phyloP scores from a whole-genome alignment of 257 asterid species.

The Solanum pinnatisectum region DNA sequence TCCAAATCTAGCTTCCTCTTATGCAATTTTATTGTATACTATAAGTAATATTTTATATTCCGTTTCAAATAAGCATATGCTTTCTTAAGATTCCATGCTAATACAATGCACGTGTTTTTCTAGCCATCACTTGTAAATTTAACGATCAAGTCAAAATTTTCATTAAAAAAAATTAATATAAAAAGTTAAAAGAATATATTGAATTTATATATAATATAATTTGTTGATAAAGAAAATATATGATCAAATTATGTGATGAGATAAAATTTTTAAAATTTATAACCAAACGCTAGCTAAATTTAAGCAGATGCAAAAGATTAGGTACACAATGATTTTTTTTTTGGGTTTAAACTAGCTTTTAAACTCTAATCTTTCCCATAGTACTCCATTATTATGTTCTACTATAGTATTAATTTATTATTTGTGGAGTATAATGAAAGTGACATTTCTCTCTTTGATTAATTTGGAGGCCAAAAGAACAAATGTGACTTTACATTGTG shows the following conservation, averaged over 20 bases:
- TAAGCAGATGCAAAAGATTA: no score
- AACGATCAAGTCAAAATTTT: background rate
- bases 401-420: background rate
- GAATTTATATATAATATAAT: background rate
- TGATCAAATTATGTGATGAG: background rate
- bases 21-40: background rate
- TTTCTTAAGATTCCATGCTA: background rate
- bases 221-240: no score
- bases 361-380: background rate
- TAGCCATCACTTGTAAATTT: background rate
- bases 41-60: background rate
- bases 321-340: no score
- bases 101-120: background rate
- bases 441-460: background rate
- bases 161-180: no score
- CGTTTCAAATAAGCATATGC: background rate
- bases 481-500: background rate
- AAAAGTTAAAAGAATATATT: background rate
- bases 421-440: background rate
- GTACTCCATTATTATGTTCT: background rate
- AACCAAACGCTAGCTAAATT: no score
- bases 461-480: background rate
- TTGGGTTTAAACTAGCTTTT: background rate
- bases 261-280: no score
- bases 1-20: background rate